phyloP scores from a whole-genome alignment of 1,284 basidiomycete species.

The Grifola frondosa region DNA sequence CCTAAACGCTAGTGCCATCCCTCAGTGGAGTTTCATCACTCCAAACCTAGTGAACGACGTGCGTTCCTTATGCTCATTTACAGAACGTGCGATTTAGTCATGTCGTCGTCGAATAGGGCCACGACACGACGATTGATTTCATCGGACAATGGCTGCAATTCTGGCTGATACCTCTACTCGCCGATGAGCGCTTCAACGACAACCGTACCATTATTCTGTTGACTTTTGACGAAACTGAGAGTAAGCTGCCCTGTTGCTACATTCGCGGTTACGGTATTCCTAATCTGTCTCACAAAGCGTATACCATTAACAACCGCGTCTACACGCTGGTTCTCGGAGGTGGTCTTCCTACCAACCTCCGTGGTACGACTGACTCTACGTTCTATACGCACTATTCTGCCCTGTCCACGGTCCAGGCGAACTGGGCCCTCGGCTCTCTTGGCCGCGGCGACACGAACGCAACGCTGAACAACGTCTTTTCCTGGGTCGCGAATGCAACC shows the following conservation, averaged over 20 bases:
- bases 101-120: conserved; percentile 26
- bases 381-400: conserved; percentile 70
- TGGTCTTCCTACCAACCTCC: conserved; percentile 43
- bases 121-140: conserved; percentile 60
- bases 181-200: conserved; percentile 46
- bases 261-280: conserved; percentile 31
- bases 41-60: conserved; percentile 62
- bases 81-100: background rate
- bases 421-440: conserved; percentile 62
- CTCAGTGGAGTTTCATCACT: conserved; percentile 65
- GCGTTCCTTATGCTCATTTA: background rate
- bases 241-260: conserved; percentile 34
- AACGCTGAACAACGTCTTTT: conserved; percentile 48
- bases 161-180: conserved; percentile 56
- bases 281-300: conserved; percentile 16
- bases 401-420: conserved; percentile 60
- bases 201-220: conserved; percentile 53
- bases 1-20: conserved; percentile 47
- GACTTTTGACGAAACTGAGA: conserved; percentile 59
- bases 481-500: conserved; percentile 42
- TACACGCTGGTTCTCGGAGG: conserved; percentile 52
- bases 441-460: conserved; percentile 56
- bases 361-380: conserved; percentile 48
- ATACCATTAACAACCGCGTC: conserved; percentile 47
- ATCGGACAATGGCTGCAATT: conserved; percentile 48